A percentile compares a stretch with the other conserved stretches of the same genome.
Evolutionary conservation across 345 rosid species (phyloP).

Genomic region (Clausena lansium): DNA sequence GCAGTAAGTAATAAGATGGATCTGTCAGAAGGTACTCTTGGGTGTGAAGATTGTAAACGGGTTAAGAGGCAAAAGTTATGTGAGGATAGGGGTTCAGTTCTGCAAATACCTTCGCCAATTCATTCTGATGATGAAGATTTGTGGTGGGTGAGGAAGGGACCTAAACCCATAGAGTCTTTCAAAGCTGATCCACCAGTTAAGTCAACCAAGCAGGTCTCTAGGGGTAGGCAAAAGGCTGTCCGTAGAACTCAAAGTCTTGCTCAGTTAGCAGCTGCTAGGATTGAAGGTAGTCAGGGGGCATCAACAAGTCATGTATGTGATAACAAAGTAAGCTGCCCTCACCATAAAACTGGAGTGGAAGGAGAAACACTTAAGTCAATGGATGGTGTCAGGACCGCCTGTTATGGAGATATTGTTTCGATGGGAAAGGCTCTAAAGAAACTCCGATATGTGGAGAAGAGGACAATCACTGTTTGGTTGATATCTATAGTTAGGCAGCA

Average conservation of each 20-base stretch:
- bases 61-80: conserved; percentile 58
- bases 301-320: conserved; percentile 94
- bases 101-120: conserved; percentile 63
- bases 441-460: conserved; percentile 72
- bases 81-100: conserved; percentile 64
- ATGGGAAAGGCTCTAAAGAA: conserved; percentile 74
- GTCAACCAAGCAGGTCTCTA: conserved; percentile 64
- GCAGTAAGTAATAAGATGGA: conserved; percentile 44
- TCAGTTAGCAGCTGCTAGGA: conserved; percentile 88
- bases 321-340: conserved; percentile 72
- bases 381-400: conserved; percentile 52
- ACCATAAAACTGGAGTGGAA: conserved; percentile 65
- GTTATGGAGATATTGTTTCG: conserved; percentile 55
- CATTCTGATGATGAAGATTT: conserved; percentile 82
- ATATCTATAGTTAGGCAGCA: conserved; percentile 63
- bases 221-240: conserved; percentile 82
- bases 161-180: conserved; percentile 48
- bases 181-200: conserved; percentile 70
- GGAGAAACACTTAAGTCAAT: conserved; percentile 53
- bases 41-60: conserved; percentile 93
- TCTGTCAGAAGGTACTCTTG: conserved; percentile 56
- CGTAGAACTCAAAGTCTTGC: conserved; percentile 91
- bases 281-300: conserved; percentile 97
- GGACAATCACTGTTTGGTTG: conserved; percentile 77
- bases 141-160: conserved; percentile 92